phyloP scores from a whole-genome alignment of 225 moss, liverwort and hornwort species.

The Takakia lepidozioides region DNA sequence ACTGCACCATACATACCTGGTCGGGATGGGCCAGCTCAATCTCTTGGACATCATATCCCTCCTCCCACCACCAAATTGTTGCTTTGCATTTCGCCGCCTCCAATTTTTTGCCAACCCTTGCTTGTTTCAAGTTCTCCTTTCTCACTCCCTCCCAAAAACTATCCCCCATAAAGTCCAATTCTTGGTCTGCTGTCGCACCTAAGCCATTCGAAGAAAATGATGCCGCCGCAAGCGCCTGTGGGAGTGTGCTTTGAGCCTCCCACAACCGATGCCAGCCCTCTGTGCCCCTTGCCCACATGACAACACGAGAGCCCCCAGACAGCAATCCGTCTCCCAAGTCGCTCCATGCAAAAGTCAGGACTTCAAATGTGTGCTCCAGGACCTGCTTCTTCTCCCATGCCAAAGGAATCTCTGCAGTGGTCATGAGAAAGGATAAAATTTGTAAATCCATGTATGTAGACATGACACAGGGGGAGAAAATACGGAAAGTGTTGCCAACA shows the following conservation, averaged over 20 bases:
- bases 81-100: conserved; percentile 22
- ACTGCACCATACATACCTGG: conserved; percentile 66
- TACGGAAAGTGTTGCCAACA: too few relatives aligned
- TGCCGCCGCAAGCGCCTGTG: conserved; percentile 67
- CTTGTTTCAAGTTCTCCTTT: conserved; percentile 7
- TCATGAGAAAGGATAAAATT: not conserved
- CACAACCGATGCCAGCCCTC: conserved; percentile 56
- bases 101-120: conserved; percentile 21
- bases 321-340: conserved; percentile 91
- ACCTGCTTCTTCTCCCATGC: conserved; percentile 68
- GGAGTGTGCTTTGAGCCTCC: conserved; percentile 55
- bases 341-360: conserved; percentile 78
- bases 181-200: conserved; percentile 63
- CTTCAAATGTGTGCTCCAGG: conserved; percentile 60
- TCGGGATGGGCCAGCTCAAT: conserved; percentile 71
- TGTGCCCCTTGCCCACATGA: conserved; percentile 69
- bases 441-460: conserved; percentile 1
- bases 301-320: conserved; percentile 65
- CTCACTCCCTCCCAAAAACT: conserved; percentile 5
- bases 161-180: conserved; percentile 7
- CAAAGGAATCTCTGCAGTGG: conserved; percentile 71
- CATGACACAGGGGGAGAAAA: conserved; percentile 1
- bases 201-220: conserved; percentile 73
- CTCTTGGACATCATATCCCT: conserved; percentile 57
- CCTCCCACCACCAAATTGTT: conserved; percentile 91